Percentiles rank a stretch among this genome's conserved stretches.
Conservation (phyloP, 371 early-diverging fungal species). For the Smittium culicis region DNA sequence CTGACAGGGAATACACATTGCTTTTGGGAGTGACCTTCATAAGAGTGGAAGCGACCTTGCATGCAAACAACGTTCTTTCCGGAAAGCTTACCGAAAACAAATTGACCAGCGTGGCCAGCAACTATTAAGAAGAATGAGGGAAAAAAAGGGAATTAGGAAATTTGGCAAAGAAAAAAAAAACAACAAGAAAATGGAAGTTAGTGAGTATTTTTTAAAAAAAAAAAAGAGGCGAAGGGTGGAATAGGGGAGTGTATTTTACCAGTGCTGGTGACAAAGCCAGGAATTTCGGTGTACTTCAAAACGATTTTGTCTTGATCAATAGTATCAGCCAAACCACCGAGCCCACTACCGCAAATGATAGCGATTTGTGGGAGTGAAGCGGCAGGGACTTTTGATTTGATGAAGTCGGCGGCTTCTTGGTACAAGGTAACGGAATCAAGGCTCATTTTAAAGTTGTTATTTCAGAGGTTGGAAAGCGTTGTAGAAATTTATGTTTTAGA, state of each 20-base stretch:
- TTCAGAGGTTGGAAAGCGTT: too few species aligned
- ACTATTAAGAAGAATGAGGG: slow-evolving; percentile 32
- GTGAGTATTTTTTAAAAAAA: slow-evolving; percentile 1
- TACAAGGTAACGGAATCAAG: slow-evolving; percentile 9
- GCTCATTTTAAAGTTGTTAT: slow-evolving; percentile 6
- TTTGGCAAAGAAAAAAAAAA: neutral
- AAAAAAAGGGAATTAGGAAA: neutral
- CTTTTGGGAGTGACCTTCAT: slow-evolving; percentile 65
- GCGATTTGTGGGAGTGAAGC: slow-evolving; percentile 39
- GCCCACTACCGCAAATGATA: slow-evolving; percentile 84
- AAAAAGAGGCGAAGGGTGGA: neutral
- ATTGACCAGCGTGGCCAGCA: slow-evolving; percentile 78
- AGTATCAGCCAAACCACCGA: slow-evolving; percentile 68
- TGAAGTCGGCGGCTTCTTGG: slow-evolving; percentile 11
- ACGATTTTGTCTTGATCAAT: slow-evolving; percentile 44
- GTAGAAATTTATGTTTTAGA: too few species aligned
- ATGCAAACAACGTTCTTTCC: slow-evolving; percentile 64
- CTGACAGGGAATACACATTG: slow-evolving; percentile 79
- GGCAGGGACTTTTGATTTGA: slow-evolving; percentile 2
- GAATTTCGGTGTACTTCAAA: slow-evolving; percentile 68
- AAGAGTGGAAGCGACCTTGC: slow-evolving; percentile 79
- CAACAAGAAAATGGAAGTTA: neutral
- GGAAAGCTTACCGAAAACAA: slow-evolving; percentile 75
- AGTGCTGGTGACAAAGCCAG: slow-evolving; percentile 71
- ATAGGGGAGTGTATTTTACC: slow-evolving; percentile 34